phyloP scores from a whole-genome alignment of 2,329 filamentous ascomycete genomes.

The Colletotrichum phormii region DNA sequence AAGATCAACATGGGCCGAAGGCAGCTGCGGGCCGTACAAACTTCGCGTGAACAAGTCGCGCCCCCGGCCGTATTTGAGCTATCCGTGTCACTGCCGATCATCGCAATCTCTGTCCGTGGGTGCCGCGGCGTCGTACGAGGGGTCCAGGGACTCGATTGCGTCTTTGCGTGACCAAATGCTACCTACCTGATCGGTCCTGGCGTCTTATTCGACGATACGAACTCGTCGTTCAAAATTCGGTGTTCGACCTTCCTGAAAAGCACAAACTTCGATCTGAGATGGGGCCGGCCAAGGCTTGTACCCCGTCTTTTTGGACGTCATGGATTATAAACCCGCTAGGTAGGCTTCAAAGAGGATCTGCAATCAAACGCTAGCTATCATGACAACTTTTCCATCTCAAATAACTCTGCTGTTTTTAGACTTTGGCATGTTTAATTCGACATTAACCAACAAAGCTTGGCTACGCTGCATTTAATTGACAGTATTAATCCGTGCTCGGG shows the following conservation, averaged over 20 bases:
- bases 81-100: not conserved
- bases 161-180: constrained; percentile 6
- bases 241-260: constrained; percentile 26
- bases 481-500: too few relatives aligned
- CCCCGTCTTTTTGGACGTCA: not conserved
- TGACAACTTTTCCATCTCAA: too few relatives aligned
- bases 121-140: constrained; percentile 4
- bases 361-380: not conserved
- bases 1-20: not conserved
- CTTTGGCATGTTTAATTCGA: not conserved
- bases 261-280: constrained; percentile 1
- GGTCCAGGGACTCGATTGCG: not conserved
- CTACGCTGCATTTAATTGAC: not conserved
- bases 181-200: constrained; percentile 23
- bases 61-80: constrained; percentile 1
- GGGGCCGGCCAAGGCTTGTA: constrained; percentile 18
- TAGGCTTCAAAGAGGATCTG: not conserved
- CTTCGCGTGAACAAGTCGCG: not conserved
- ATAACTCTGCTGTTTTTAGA: too few relatives aligned
- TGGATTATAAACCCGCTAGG: not conserved
- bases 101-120: not conserved
- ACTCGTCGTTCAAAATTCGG: not conserved
- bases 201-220: not conserved
- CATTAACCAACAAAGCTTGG: not conserved
- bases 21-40: not conserved